These are phyloP conservation scores for Raphanus sativus DNA, from an alignment of 345 rosid genomes.

Conservation along the genomic window DNA sequence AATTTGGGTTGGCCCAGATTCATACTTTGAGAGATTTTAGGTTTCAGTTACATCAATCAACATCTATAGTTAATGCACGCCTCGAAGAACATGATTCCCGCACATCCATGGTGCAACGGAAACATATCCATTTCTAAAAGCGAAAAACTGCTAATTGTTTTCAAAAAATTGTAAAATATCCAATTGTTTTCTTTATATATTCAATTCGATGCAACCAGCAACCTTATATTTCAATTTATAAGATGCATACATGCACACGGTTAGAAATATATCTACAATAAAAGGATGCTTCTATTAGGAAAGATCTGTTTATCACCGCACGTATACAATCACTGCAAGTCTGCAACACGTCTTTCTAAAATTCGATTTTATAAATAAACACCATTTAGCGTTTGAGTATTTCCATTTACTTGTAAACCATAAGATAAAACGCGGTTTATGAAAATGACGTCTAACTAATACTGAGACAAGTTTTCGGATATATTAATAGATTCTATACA, in stretches of 20 bases:
- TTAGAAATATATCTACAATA: not conserved
- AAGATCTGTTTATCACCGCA: not conserved
- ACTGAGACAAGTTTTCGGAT: not conserved
- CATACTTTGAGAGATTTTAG: constrained; percentile 25
- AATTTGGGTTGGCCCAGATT: constrained; percentile 21
- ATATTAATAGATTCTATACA: not conserved
- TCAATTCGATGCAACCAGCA: constrained; percentile 2
- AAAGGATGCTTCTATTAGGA: constrained; percentile 9
- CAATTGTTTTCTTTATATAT: not conserved
- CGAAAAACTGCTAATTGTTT: not conserved
- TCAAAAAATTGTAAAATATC: not conserved
- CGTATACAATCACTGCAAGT: not conserved
- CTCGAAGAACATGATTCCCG: constrained; percentile 30
- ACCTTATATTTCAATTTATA: constrained; percentile 4
- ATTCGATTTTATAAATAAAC: not conserved
- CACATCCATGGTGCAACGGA: constrained; percentile 15
- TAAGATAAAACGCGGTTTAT: not conserved
- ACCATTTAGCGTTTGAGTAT: not conserved
- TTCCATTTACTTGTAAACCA: constrained; percentile 23
- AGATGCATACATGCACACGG: constrained; percentile 2
- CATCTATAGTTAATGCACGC: constrained; percentile 24
- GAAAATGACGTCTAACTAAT: constrained; percentile 25
- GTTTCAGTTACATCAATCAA: constrained; percentile 36
- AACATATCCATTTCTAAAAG: constrained; percentile 6
- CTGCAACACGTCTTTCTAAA: constrained; percentile 30